Evolutionary conservation across 192 early-diverging fungal genomes (phyloP), one percentile per base, ranked within the genome.

Genomic region (Entomortierella beljakovae): DNA sequence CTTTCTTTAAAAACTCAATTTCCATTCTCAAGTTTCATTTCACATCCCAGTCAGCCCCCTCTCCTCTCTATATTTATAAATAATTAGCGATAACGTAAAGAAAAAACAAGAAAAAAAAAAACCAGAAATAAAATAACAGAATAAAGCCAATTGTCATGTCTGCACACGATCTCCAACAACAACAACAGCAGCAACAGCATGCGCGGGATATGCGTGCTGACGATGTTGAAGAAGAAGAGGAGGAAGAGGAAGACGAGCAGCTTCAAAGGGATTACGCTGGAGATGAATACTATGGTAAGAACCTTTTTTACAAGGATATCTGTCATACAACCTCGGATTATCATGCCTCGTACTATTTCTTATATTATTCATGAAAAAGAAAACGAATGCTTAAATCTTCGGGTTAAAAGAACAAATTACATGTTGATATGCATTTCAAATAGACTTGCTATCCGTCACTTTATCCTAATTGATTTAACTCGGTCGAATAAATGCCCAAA

Each of bases 241-340:
- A 77, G 25, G 72, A 76, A n/a, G 71, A 75, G 9, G 73, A 76
- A 0, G 65, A 77, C 6, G 74, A 69, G 55, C 74, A 69, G 33
- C 48, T 69, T 4, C 66, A 68, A 46, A 66, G 66, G 7, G 74
- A 77, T 22, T 77, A 77, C n/a, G 61, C 48, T 9, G 67, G 55
- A 46, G 74, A 77, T 6, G 66, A 68, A 23, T 77, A 77, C 56
- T 77, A 77, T 58, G 74, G 74, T 77, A 69, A 61, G 60, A 37
- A 10, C n/a, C 10, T 43, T 18, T 18, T 18, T 43, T 18, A 43
- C 42, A 8, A 18, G 10, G 8, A 43, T 43, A 8, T 8, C 42
- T 18, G 18, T 18, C 8, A 43, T 11, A 52, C 50, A 52, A 52
- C 6, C 50, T 23, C 10, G 34, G 29, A 18, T 25, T 29, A 48